phyloP scores from a whole-genome alignment of 2,329 filamentous ascomycete species.

The Fusarium incarnatum region DNA sequence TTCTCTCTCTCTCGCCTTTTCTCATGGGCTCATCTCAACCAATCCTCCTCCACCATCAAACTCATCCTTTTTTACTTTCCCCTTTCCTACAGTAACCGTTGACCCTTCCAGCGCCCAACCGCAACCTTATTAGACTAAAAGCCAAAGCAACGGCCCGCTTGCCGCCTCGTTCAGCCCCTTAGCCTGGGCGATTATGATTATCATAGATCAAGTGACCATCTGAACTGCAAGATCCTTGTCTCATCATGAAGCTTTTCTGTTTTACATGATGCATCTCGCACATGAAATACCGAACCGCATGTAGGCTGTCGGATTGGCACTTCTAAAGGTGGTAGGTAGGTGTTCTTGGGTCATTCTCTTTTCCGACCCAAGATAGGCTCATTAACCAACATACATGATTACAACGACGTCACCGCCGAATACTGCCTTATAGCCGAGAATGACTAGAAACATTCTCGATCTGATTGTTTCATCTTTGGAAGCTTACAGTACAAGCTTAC shows the following conservation, averaged over 20 bases:
- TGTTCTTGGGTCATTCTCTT: neutral
- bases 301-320: neutral
- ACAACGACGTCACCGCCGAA: neutral
- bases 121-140: slow-evolving; percentile 9
- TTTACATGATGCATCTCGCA: slow-evolving; percentile 16
- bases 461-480: slow-evolving; percentile 16
- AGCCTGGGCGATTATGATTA: slow-evolving; percentile 1
- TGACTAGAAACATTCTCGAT: slow-evolving; percentile 1
- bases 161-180: slow-evolving; percentile 17
- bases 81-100: slow-evolving; percentile 4
- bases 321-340: neutral
- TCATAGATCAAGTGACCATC: slow-evolving; percentile 36
- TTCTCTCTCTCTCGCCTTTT: slow-evolving; percentile 12
- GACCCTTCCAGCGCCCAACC: slow-evolving; percentile 1
- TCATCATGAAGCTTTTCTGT: slow-evolving; percentile 11
- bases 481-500: neutral
- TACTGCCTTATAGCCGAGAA: neutral
- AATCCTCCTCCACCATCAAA: slow-evolving; percentile 32
- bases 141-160: slow-evolving; percentile 19
- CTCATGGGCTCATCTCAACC: slow-evolving; percentile 14
- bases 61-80: slow-evolving; percentile 7
- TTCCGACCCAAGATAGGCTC: neutral
- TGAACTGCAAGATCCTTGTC: slow-evolving; percentile 26
- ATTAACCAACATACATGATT: neutral
- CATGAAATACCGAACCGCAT: slow-evolving; percentile 2